Evolutionary conservation across 257 asterid genomes (phyloP).

Genomic region (Nicotiana sylvestris): DNA sequence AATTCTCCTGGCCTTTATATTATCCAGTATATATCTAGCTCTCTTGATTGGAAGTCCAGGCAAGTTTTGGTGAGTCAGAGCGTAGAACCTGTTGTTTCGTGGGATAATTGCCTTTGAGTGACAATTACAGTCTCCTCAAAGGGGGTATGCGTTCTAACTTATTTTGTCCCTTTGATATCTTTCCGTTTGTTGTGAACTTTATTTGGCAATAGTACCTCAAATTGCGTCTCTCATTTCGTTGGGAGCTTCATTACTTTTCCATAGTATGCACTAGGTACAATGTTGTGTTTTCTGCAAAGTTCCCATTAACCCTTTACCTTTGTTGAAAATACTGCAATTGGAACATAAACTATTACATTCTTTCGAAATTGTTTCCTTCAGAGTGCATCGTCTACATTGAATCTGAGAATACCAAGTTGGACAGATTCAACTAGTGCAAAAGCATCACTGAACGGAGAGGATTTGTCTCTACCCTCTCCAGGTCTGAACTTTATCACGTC

Average conservation of each 20-base stretch:
- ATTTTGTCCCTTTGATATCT: background rate
- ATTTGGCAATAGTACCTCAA: background rate
- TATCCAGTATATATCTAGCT: constrained; percentile 70
- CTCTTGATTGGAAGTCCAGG: constrained; percentile 59
- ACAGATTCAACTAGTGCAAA: constrained; percentile 41
- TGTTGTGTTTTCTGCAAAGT: background rate
- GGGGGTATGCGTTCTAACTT: constrained; percentile 25
- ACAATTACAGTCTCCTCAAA: constrained; percentile 32
- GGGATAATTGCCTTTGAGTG: constrained; percentile 53
- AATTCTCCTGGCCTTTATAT: constrained; percentile 50
- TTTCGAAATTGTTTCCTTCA: constrained; percentile 13
- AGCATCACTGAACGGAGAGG: constrained; percentile 41
- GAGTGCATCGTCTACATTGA: constrained; percentile 40
- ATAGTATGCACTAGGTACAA: too few species aligned
- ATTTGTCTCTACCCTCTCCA: constrained; percentile 33
- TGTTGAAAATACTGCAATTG: background rate
- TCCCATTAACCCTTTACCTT: background rate
- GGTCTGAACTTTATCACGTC: constrained; percentile 29
- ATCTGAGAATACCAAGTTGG: constrained; percentile 68
- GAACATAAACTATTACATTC: background rate
- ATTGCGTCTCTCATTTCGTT: too few species aligned
- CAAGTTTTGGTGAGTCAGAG: constrained; percentile 36
- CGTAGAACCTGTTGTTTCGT: constrained; percentile 50
- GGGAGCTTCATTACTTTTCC: too few species aligned
- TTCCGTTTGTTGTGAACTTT: background rate